A percentile compares a stretch with the other conserved stretches of the same genome.
phyloP scores from a whole-genome alignment of 805 yeast species.

The Allodekkera sacchari region DNA sequence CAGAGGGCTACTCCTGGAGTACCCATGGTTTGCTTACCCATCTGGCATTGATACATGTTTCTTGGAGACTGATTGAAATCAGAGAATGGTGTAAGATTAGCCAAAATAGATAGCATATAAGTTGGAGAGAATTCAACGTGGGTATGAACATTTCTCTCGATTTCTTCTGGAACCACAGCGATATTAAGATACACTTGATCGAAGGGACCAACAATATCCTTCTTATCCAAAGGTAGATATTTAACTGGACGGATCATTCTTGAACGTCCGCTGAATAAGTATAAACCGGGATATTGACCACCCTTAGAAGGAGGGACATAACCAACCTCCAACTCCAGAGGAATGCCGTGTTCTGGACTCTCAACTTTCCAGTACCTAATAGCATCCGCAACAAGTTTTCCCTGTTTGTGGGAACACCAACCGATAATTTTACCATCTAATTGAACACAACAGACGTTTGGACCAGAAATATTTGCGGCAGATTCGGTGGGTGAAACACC shows the following conservation, averaged over 20 bases:
- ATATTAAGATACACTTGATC: constrained; percentile 96
- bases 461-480: constrained; percentile 67
- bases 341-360: constrained; percentile 60
- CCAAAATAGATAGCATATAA: constrained; percentile 86
- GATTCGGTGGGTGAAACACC: constrained; percentile 81
- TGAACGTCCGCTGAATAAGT: constrained; percentile 82
- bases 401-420: constrained; percentile 89
- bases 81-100: constrained; percentile 95
- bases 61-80: constrained; percentile 99
- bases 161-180: constrained; percentile 91
- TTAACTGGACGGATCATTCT: constrained; percentile 95
- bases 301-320: constrained; percentile 91
- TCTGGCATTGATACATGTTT: constrained; percentile 99
- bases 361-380: constrained; percentile 89
- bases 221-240: constrained; percentile 75
- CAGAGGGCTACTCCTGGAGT: constrained; percentile 95
- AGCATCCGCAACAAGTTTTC: constrained; percentile 79
- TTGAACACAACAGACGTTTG: constrained; percentile 82
- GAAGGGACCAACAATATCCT: constrained; percentile 91
- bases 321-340: constrained; percentile 84
- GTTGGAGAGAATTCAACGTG: constrained; percentile 97
- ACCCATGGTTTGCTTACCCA: constrained; percentile 99
- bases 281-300: constrained; percentile 97
- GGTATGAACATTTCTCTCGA: constrained; percentile 68
- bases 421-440: constrained; percentile 89